phyloP scores from a whole-genome alignment of 2,329 filamentous ascomycete species.

The Venturia nashicola region DNA sequence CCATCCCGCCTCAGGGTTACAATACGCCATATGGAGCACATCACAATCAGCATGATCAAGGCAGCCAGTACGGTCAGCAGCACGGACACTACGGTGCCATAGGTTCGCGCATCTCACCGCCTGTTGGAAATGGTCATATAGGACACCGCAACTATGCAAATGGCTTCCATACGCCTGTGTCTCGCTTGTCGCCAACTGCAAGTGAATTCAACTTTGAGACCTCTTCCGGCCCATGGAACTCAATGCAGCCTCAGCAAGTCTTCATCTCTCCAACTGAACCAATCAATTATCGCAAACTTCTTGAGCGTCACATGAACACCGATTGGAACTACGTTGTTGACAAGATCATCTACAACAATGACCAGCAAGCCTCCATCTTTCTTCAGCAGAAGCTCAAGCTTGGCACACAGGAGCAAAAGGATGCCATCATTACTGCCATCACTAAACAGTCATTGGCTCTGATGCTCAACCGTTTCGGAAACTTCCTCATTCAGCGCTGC shows the following conservation, averaged over 20 bases:
- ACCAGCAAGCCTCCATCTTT: constrained; percentile 98
- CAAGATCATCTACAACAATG: constrained; percentile 98
- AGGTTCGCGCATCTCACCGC: background rate
- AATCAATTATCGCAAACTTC: constrained; percentile 86
- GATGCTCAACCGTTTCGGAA: constrained; percentile 98
- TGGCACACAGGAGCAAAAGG: constrained; percentile 88
- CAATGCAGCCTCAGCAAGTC: constrained; percentile 2
- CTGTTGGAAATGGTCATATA: background rate
- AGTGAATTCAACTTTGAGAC: constrained; percentile 4
- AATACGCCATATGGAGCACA: background rate
- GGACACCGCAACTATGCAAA: background rate
- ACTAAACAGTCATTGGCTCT: constrained; percentile 86
- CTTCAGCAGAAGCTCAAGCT: constrained; percentile 98
- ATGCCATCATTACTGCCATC: constrained; percentile 92
- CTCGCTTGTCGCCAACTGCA: constrained; percentile 8
- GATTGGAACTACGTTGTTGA: constrained; percentile 99
- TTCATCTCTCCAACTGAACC: constrained; percentile 57
- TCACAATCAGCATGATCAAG: background rate
- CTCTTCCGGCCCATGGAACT: constrained; percentile 5
- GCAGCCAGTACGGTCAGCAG: background rate
- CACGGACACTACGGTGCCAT: background rate
- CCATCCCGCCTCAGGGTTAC: background rate
- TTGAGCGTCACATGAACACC: constrained; percentile 92
- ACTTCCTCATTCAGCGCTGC: constrained; percentile 96
- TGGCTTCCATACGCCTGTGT: background rate